Evolutionary conservation across 2,329 filamentous ascomycete genomes (phyloP).

Genomic region (Pezicula rhizophila): DNA sequence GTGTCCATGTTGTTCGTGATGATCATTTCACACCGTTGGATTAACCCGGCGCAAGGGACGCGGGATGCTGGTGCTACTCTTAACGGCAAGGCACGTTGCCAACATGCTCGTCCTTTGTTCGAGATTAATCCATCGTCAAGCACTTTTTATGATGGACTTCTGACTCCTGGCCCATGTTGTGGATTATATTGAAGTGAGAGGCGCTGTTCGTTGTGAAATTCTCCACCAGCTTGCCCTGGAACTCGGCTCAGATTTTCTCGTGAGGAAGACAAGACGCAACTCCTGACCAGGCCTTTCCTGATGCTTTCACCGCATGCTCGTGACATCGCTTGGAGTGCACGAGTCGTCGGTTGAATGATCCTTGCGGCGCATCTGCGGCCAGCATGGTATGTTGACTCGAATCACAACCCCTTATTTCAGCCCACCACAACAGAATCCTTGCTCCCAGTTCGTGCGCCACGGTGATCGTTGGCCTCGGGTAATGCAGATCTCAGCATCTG

Average conservation of each 20-base stretch:
- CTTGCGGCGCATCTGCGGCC: constrained; percentile 19
- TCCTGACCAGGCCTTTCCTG: constrained; percentile 1
- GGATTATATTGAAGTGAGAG: no score
- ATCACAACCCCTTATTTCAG: constrained; percentile 16
- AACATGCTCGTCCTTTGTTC: not conserved
- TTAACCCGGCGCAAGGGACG: constrained; percentile 13
- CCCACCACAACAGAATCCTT: constrained; percentile 6
- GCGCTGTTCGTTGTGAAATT: no score
- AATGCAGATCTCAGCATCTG: constrained; percentile 24
- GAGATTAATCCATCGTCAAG: no score
- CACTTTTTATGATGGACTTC: no score
- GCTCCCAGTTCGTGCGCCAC: constrained; percentile 21
- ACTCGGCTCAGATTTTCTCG: no score
- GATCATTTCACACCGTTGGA: constrained; percentile 13
- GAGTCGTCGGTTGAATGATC: constrained; percentile 18
- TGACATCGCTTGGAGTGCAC: constrained; percentile 7
- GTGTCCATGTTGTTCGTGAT: constrained; percentile 3
- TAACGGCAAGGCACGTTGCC: constrained; percentile 2
- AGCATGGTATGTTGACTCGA: constrained; percentile 19
- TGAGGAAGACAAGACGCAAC: not conserved
- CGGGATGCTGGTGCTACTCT: constrained; percentile 10
- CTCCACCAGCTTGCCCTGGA: no score
- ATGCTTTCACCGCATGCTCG: not conserved
- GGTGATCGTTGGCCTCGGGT: constrained; percentile 24
- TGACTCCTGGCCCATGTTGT: no score